Evolutionary conservation across 1,139 yeast genomes (phyloP).

Genomic region (Saccharomycopsis hybrid): DNA sequence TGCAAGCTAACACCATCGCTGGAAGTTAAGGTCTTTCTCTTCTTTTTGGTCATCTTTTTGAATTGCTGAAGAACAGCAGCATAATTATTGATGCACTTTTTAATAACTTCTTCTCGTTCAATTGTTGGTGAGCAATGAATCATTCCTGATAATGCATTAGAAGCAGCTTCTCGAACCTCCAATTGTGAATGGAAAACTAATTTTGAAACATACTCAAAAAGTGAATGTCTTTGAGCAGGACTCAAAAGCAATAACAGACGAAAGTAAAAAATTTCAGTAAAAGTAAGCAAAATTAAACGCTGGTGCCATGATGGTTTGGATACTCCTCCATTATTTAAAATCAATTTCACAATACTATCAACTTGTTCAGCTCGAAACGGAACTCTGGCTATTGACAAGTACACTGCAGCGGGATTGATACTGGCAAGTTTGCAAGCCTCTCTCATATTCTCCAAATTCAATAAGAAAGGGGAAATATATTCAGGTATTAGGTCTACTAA

Average conservation of each 20-base stretch:
- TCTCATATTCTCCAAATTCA: constrained; percentile 60
- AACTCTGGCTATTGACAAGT: constrained; percentile 53
- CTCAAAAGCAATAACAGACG: constrained; percentile 58
- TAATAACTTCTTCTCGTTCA: constrained; percentile 40
- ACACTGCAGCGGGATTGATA: constrained; percentile 47
- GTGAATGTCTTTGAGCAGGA: constrained; percentile 39
- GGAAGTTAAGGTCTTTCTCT: constrained; percentile 27
- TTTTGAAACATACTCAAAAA: constrained; percentile 48
- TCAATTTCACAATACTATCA: constrained; percentile 42
- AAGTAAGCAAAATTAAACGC: constrained; percentile 57
- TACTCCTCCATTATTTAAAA: constrained; percentile 40
- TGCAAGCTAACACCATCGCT: constrained; percentile 53
- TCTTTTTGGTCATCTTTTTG: constrained; percentile 31
- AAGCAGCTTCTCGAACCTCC: constrained; percentile 74
- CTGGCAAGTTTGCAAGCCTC: constrained; percentile 78
- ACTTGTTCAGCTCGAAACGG: constrained; percentile 43
- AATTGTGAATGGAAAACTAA: constrained; percentile 57
- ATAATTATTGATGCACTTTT: constrained; percentile 35
- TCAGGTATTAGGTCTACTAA: constrained; percentile 31
- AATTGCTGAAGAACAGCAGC: constrained; percentile 30
- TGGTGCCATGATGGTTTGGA: constrained; percentile 58
- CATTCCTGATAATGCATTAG: constrained; percentile 72
- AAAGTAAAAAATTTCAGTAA: constrained; percentile 70
- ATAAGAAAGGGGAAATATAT: constrained; percentile 63
- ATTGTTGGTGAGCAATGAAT: constrained; percentile 67